These are phyloP conservation scores for Epichloe gansuensis DNA, from an alignment of 2,329 filamentous ascomycete species.

Conservation along the genomic window DNA sequence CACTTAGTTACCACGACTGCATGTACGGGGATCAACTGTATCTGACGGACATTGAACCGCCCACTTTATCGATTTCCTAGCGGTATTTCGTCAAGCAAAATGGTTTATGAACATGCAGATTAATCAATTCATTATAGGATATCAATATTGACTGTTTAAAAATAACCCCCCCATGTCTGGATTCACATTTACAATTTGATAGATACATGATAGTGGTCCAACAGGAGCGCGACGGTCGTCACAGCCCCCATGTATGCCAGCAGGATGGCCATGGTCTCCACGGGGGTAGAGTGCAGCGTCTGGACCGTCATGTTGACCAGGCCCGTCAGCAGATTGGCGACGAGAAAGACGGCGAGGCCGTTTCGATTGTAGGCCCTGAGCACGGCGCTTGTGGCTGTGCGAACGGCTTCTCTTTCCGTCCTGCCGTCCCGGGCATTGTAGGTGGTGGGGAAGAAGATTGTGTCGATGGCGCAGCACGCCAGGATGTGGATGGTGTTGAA, in stretches of 20 bases:
- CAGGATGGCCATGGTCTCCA: slow-evolving; percentile 61
- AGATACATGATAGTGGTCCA: slow-evolving; percentile 55
- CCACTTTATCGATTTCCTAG: no score
- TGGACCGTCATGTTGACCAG: slow-evolving; percentile 77
- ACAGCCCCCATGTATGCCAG: slow-evolving; percentile 58
- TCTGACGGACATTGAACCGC: no score
- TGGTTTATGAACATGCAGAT: no score
- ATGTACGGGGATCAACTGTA: no score
- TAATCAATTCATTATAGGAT: no score
- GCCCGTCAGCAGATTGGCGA: slow-evolving; percentile 84
- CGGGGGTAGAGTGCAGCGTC: slow-evolving; percentile 59
- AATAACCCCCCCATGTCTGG: no score
- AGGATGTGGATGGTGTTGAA: slow-evolving; percentile 81
- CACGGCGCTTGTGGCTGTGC: slow-evolving; percentile 66
- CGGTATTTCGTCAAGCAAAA: no score
- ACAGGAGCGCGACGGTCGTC: slow-evolving; percentile 52
- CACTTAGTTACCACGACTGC: no score
- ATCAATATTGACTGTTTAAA: no score
- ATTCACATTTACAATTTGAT: slow-evolving; percentile 48
- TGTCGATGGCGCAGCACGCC: slow-evolving; percentile 67
- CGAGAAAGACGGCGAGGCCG: slow-evolving; percentile 70
- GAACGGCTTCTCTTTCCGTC: slow-evolving; percentile 51
- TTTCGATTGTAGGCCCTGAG: slow-evolving; percentile 80
- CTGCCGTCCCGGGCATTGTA: slow-evolving; percentile 44
- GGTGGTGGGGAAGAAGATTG: slow-evolving; percentile 60